These are phyloP conservation scores for Monosporascus sp. DNA, from an alignment of 2,329 filamentous ascomycete genomes.

Conservation along the genomic window DNA sequence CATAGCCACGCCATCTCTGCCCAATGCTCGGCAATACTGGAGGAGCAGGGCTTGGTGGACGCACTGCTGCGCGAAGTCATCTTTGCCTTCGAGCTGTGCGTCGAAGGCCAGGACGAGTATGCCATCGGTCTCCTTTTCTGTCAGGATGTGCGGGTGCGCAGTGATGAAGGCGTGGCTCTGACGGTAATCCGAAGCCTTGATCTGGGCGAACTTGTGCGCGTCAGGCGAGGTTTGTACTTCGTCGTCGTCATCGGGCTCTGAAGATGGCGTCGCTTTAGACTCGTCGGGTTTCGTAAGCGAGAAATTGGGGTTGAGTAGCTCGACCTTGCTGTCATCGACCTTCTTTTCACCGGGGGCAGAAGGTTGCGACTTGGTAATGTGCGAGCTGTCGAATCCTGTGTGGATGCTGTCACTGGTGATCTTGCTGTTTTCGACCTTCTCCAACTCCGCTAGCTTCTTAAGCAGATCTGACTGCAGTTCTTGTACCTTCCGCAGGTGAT, in stretches of 20 bases:
- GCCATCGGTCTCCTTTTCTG: conserved; percentile 84
- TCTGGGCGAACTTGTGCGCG: conserved; percentile 76
- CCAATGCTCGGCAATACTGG: conserved; percentile 90
- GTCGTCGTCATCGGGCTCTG: conserved; percentile 54
- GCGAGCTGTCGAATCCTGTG: conserved; percentile 84
- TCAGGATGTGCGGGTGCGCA: conserved; percentile 70
- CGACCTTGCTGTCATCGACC: conserved; percentile 49
- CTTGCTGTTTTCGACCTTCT: conserved; percentile 79
- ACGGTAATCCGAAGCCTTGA: conserved; percentile 69
- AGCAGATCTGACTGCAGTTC: conserved; percentile 71
- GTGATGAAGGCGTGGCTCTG: conserved; percentile 70
- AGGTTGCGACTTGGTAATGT: conserved; percentile 46
- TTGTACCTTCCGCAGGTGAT: conserved; percentile 72
- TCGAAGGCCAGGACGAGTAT: conserved; percentile 90
- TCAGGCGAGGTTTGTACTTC: conserved; percentile 70
- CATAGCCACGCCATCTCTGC: conserved; percentile 77
- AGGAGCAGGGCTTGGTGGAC: conserved; percentile 90
- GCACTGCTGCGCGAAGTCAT: conserved; percentile 74
- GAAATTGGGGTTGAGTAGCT: conserved; percentile 69
- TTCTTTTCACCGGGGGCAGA: conserved; percentile 35
- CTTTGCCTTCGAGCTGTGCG: conserved; percentile 68
- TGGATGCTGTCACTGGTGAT: conserved; percentile 90
- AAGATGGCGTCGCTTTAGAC: conserved; percentile 14
- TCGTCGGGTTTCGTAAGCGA: conserved; percentile 25
- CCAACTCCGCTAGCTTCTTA: conserved; percentile 70